phyloP scores from a whole-genome alignment of 73 alveolate species.

The Paramecium primaurelia region DNA sequence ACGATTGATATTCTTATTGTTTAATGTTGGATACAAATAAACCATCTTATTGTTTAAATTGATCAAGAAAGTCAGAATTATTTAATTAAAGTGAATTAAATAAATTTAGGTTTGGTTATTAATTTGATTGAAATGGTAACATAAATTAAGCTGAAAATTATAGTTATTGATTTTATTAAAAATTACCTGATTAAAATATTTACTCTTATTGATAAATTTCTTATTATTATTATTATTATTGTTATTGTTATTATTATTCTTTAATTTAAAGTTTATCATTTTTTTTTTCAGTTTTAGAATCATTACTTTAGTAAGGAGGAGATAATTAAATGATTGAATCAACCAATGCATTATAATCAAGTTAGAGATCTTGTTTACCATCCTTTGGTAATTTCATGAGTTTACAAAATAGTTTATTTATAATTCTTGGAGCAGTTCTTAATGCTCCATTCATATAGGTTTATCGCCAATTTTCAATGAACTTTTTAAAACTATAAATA shows the following conservation, averaged over 20 bases:
- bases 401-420: slow-evolving; percentile 47
- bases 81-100: neutral
- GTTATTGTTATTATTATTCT: neutral
- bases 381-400: slow-evolving; percentile 51
- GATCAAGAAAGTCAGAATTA: neutral
- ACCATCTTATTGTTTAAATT: neutral
- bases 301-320: slow-evolving; percentile 49
- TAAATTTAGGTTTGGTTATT: neutral
- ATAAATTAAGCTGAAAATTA: neutral
- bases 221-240: neutral
- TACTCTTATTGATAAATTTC: neutral
- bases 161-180: neutral
- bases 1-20: neutral
- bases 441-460: slow-evolving; percentile 49
- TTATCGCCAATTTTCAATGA: slow-evolving; percentile 41
- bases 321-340: slow-evolving; percentile 62
- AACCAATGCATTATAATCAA: slow-evolving; percentile 58
- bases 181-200: neutral
- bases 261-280: neutral
- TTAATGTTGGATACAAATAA: neutral
- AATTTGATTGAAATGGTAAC: neutral
- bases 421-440: slow-evolving; percentile 40
- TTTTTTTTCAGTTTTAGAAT: neutral
- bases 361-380: neutral
- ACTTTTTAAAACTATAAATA: neutral